A percentile compares a stretch with the other conserved stretches of the same genome.
phyloP scores from a whole-genome alignment of 1,139 yeast species.

The Geotrichum histeridarum region DNA sequence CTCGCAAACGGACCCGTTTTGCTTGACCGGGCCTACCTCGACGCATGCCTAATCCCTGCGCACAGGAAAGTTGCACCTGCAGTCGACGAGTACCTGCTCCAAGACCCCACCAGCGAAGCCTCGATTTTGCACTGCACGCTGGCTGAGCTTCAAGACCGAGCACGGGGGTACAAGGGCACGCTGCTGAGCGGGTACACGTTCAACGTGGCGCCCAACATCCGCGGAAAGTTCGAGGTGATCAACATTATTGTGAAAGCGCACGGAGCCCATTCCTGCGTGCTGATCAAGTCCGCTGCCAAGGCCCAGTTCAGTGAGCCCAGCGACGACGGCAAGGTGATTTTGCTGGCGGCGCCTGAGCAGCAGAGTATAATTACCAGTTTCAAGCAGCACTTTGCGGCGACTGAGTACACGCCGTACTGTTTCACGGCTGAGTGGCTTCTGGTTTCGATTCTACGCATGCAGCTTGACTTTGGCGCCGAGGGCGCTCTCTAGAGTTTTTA shows the following conservation, averaged over 20 bases:
- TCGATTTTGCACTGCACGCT: neutral
- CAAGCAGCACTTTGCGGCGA: constrained; percentile 11
- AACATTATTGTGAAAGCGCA: constrained; percentile 61
- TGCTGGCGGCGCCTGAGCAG: constrained; percentile 22
- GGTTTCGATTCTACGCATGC: constrained; percentile 23
- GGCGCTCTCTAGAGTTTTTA: constrained; percentile 2
- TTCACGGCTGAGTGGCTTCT: constrained; percentile 25
- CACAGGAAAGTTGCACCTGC: neutral
- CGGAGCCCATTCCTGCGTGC: constrained; percentile 40
- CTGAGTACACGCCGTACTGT: constrained; percentile 9
- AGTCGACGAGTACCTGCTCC: constrained; percentile 22
- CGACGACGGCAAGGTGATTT: constrained; percentile 16
- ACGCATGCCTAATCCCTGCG: constrained; percentile 25
- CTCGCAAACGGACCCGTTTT: constrained; percentile 43
- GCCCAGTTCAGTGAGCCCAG: constrained; percentile 18
- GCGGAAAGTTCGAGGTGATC: constrained; percentile 63
- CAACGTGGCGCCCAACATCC: constrained; percentile 40
- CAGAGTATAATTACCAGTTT: constrained; percentile 17
- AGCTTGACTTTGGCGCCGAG: constrained; percentile 13
- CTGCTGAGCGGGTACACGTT: constrained; percentile 13
- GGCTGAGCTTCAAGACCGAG: constrained; percentile 1
- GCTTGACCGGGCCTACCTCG: constrained; percentile 33
- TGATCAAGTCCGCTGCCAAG: constrained; percentile 27
- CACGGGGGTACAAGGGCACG: constrained; percentile 1
- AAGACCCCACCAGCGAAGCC: constrained; percentile 32